A percentile compares a stretch with the other conserved stretches of the same genome.
Conservation (phyloP, 2,329 filamentous ascomycete species). For the Phialocephala subalpina region DNA sequence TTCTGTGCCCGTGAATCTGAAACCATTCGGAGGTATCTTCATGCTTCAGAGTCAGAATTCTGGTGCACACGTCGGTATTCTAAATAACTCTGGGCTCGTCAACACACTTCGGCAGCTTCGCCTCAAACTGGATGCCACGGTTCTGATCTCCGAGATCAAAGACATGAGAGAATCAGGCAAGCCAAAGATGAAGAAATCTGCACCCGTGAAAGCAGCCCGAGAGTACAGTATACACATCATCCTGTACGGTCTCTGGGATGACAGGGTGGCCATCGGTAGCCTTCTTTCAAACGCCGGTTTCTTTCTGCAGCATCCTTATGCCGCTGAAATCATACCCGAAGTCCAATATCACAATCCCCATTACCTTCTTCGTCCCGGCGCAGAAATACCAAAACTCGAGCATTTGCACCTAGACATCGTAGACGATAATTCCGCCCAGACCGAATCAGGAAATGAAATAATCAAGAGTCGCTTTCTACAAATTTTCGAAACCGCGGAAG, state of each 20-base stretch:
- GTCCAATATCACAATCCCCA: slow-evolving; percentile 15
- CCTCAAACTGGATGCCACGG: slow-evolving; percentile 14
- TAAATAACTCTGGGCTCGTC: slow-evolving; percentile 13
- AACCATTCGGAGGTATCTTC: slow-evolving; percentile 11
- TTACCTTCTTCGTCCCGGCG: slow-evolving; percentile 15
- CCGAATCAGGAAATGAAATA: slow-evolving; percentile 7
- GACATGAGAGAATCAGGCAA: slow-evolving; percentile 6
- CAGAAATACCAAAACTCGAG: slow-evolving; percentile 13
- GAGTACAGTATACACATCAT: slow-evolving; percentile 9
- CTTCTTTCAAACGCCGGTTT: slow-evolving; percentile 15
- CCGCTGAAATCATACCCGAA: not conserved
- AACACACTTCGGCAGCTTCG: slow-evolving; percentile 9
- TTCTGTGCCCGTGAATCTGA: slow-evolving; percentile 13
- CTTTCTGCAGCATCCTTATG: slow-evolving; percentile 14
- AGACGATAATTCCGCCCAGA: not conserved
- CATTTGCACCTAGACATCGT: slow-evolving; percentile 2
- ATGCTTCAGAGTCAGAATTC: slow-evolving; percentile 13
- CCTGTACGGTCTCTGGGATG: slow-evolving; percentile 2
- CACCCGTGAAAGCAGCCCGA: not conserved
- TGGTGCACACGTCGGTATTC: slow-evolving; percentile 12
- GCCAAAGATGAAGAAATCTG: slow-evolving; percentile 10
- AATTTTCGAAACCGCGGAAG: slow-evolving; percentile 11
- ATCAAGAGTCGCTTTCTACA: slow-evolving; percentile 7
- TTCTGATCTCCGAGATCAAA: slow-evolving; percentile 10
- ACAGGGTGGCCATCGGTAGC: not conserved